Percentiles rank a stretch among this genome's conserved stretches.
Evolutionary conservation across 345 rosid genomes (phyloP).

Genomic region (Gossypium ekmanianum): DNA sequence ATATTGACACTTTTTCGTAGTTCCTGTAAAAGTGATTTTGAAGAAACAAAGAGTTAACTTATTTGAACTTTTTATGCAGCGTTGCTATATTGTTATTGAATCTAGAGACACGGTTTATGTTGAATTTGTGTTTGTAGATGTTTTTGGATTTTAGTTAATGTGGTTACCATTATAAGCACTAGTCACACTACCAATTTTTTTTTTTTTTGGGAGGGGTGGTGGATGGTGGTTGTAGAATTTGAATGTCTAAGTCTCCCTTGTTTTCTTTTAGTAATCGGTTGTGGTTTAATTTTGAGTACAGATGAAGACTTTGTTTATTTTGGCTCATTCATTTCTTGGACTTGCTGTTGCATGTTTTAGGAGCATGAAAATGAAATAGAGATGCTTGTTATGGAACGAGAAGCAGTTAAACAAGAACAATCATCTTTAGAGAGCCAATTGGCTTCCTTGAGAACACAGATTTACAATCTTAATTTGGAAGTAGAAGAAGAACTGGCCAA

Average conservation of each 20-base stretch:
- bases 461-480: conserved; percentile 53
- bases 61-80: neutral
- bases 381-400: conserved; percentile 79
- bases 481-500: conserved; percentile 61
- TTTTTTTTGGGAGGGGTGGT: neutral
- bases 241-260: no score
- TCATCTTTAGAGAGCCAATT: conserved; percentile 73
- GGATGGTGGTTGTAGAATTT: no score
- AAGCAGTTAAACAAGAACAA: conserved; percentile 62
- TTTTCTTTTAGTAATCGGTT: neutral
- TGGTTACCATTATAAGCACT: neutral
- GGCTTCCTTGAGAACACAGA: conserved; percentile 55
- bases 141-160: neutral
- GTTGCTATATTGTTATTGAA: neutral
- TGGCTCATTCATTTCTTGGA: conserved; percentile 7
- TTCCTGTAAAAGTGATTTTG: neutral
- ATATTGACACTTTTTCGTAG: neutral
- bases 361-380: conserved; percentile 74
- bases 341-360: conserved; percentile 36
- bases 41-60: neutral
- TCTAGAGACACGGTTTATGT: neutral
- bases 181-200: neutral
- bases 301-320: neutral
- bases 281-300: neutral
- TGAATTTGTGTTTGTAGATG: neutral